Evolutionary conservation across 1,139 yeast species (phyloP).

Genomic region (Scheffersomyces illinoinensis): DNA sequence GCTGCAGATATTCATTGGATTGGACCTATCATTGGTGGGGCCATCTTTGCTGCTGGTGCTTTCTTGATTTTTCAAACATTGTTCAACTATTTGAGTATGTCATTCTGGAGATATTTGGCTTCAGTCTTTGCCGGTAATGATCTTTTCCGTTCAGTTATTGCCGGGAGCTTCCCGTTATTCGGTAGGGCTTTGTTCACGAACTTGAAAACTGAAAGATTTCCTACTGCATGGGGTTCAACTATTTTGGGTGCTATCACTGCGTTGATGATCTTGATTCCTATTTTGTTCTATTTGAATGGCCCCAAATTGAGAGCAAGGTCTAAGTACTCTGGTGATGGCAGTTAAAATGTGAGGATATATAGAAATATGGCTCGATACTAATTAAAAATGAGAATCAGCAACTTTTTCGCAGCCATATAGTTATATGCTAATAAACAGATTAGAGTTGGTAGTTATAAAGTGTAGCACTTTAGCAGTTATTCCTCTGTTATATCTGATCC

Average conservation of each 20-base stretch:
- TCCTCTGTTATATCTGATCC: too few species aligned
- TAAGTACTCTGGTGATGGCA: slow-evolving; percentile 23
- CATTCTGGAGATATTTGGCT: slow-evolving; percentile 47
- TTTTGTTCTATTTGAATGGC: slow-evolving; percentile 48
- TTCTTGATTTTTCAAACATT: slow-evolving; percentile 44
- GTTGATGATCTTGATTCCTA: slow-evolving; percentile 47
- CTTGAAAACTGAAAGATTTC: slow-evolving; percentile 43
- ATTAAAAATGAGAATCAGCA: background rate
- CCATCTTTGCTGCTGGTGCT: slow-evolving; percentile 35
- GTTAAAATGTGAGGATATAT: background rate
- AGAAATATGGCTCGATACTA: background rate
- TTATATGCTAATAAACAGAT: background rate
- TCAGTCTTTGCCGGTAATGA: slow-evolving; percentile 62
- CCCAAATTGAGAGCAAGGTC: slow-evolving; percentile 51
- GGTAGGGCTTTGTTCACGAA: slow-evolving; percentile 52
- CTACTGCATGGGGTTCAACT: slow-evolving; percentile 59
- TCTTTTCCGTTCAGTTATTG: slow-evolving; percentile 53
- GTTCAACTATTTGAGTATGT: slow-evolving; percentile 35
- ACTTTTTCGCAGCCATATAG: background rate
- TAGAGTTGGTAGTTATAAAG: too few species aligned
- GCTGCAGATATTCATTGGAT: slow-evolving; percentile 42
- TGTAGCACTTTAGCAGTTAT: too few species aligned
- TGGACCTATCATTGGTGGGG: slow-evolving; percentile 43
- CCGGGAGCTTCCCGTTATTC: slow-evolving; percentile 64
- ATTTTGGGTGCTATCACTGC: slow-evolving; percentile 45